Evolutionary conservation across 2,329 filamentous ascomycete genomes (phyloP).

Genomic region (Furcasterigmium furcatum): DNA sequence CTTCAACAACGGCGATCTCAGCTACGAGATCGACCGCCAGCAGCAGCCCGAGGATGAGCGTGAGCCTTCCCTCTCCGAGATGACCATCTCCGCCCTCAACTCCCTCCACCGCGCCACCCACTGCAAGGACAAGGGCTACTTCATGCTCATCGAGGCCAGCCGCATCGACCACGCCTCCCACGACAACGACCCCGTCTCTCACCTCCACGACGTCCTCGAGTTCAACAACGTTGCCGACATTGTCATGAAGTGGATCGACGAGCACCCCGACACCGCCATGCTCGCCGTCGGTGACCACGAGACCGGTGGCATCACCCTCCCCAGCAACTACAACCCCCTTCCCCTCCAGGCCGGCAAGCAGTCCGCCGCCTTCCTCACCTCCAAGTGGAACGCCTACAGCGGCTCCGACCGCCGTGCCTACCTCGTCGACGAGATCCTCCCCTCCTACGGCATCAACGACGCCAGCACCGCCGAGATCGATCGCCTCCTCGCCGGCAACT

Average conservation of each 20-base stretch:
- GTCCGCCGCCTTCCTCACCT: slow-evolving; percentile 21
- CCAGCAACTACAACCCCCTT: slow-evolving; percentile 25
- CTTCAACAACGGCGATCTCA: slow-evolving; percentile 28
- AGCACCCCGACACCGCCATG: slow-evolving; percentile 28
- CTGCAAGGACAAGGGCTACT: slow-evolving; percentile 20
- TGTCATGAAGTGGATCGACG: slow-evolving; percentile 31
- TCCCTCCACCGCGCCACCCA: slow-evolving; percentile 26
- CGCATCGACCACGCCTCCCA: slow-evolving; percentile 33
- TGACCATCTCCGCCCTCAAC: slow-evolving; percentile 26
- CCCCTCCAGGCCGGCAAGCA: slow-evolving; percentile 17
- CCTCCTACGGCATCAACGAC: slow-evolving; percentile 22
- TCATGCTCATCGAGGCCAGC: slow-evolving; percentile 28
- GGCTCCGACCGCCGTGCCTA: slow-evolving; percentile 23
- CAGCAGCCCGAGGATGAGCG: not conserved
- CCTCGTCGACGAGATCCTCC: slow-evolving; percentile 18
- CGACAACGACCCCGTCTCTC: slow-evolving; percentile 49
- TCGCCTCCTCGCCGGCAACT: slow-evolving; percentile 15
- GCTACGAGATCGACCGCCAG: slow-evolving; percentile 26
- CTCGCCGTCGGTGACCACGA: slow-evolving; percentile 34
- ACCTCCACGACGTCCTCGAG: slow-evolving; percentile 38
- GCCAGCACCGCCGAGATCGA: slow-evolving; percentile 20
- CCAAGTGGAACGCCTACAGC: slow-evolving; percentile 18
- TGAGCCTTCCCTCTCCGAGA: slow-evolving; percentile 11
- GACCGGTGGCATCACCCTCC: slow-evolving; percentile 30
- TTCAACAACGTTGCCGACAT: slow-evolving; percentile 29